Base-by-base conservation (phyloP, 1,284 basidiomycete species). In the Puccinia coronata region DNA sequence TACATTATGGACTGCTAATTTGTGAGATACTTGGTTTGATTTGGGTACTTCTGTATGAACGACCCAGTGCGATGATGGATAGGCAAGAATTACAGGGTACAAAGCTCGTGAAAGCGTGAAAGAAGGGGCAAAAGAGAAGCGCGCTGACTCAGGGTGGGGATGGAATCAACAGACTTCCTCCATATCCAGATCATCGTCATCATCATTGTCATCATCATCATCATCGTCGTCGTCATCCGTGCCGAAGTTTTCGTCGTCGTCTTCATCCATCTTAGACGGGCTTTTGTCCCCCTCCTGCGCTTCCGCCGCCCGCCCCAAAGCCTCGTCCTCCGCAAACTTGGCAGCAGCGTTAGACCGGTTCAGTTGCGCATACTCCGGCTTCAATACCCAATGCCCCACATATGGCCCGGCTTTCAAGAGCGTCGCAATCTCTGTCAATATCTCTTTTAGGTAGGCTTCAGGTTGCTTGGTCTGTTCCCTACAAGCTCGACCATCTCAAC, bases 391-490 rank as follows among this genome's bases (percentile, higher is more conserved):
- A 83, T 88, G 86, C 47, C 88, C 87, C 23, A 86, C 85, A 80
- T 89, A 89, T n/a, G 87, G 86, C 0, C 95, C 95, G 74, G 91
- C 91, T 80, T 91, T 91, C 85, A 95, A 91, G 69, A 95, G 88
- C 82, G 89, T 90, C 1, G 93, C 95, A 69, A 98, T 92, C 83
- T 94, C 92, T 61, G 88, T 88, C 71, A 98, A 87, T 0, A 94
- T 91, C 84, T 98, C 94, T 84, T 95, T 93, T 81, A 98, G 89
- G 86, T 95, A 98, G 20, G 89, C 91, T 86, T 96, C 93, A 0
- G 96, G 96, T 87, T 98, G 96, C 85, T 95, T 92, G 0, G 93
- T 93, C 78, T 90, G 91, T 82, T 92, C 91, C 67, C 93, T 90
- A 74, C 83, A 82, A 0, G 73, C 34, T 61, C 36, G 57, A 20